Evolutionary conservation across 129 eudicot species (phyloP).

Genomic region (Helianthus annuus): HanXRQr2.0-SUNRISE NC_035433.2:69993297-69993796

Average conservation of each 20-base stretch:
- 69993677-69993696: no score
- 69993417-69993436: background rate
- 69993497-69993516: background rate
- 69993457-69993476: background rate
- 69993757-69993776: background rate
- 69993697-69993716: no score
- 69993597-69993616: background rate
- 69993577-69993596: no score
- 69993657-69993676: no score
- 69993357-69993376: slow-evolving; percentile 23
- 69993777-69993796: background rate
- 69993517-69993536: background rate
- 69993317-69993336: slow-evolving; percentile 16
- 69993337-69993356: slow-evolving; percentile 19
- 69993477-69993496: background rate
- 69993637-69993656: no score
- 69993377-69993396: slow-evolving; percentile 27
- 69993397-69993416: slow-evolving; percentile 12
- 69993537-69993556: background rate
- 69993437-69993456: background rate
- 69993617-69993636: background rate
- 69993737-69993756: background rate
- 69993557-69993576: no score
- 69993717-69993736: background rate
- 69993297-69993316: slow-evolving; percentile 12